phyloP scores from a whole-genome alignment of 2,329 filamentous ascomycete genomes.

The Cercospora zeina region DNA sequence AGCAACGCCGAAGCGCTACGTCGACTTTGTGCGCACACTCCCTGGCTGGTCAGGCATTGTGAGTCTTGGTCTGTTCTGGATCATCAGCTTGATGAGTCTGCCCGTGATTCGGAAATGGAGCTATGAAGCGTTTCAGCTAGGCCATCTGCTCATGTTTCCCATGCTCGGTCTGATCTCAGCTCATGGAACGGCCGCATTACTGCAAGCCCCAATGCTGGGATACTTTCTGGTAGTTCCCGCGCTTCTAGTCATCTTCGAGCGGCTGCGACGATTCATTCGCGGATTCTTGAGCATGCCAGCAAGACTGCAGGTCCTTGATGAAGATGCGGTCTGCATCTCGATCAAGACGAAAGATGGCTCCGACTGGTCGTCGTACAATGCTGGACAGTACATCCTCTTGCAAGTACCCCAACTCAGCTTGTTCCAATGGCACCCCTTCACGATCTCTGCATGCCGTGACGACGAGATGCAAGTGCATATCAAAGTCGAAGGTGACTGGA shows the following conservation, averaged over 20 bases:
- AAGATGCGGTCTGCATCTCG: conserved; percentile 55
- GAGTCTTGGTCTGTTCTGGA: conserved; percentile 53
- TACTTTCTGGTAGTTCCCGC: conserved; percentile 59
- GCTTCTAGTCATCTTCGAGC: conserved; percentile 54
- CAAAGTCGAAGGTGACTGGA: conserved; percentile 62
- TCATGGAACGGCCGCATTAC: conserved; percentile 53
- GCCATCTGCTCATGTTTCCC: conserved; percentile 60
- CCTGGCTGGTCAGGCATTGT: conserved; percentile 56
- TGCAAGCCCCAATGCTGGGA: conserved; percentile 59
- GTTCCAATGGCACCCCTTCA: conserved; percentile 63
- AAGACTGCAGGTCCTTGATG: conserved; percentile 52
- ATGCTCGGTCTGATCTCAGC: conserved; percentile 58
- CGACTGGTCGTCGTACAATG: conserved; percentile 56
- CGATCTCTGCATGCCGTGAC: conserved; percentile 57
- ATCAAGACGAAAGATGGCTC: conserved; percentile 52
- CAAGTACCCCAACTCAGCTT: conserved; percentile 56
- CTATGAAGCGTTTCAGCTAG: conserved; percentile 60
- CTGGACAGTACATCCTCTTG: conserved; percentile 60
- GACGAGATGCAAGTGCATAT: conserved; percentile 58
- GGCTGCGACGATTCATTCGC: conserved; percentile 48
- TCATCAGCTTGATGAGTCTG: conserved; percentile 52
- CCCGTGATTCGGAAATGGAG: conserved; percentile 54
- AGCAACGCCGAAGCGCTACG: conserved; percentile 47
- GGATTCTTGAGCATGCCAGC: conserved; percentile 55
- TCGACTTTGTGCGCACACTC: conserved; percentile 50